Evolutionary conservation across 805 yeast genomes (phyloP), one percentile per base, ranked within the genome.

Genomic region (Teunomyces tritomae): DNA sequence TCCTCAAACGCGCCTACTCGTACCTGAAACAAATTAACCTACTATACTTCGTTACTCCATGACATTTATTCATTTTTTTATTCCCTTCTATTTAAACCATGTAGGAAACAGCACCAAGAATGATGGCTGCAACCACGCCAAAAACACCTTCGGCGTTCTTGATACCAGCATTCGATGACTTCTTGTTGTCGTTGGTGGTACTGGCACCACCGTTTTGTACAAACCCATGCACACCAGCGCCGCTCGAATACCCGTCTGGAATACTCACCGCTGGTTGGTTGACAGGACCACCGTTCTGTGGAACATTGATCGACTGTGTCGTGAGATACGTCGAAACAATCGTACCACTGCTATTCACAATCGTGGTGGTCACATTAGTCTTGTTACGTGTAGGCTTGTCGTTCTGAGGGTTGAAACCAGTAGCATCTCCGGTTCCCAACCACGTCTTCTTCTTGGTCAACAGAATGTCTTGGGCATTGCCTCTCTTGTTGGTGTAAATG

Each of bases 401-500:
- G 48, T 70, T 66, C 43, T 76, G 72, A 13, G 83, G 82, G 57
- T 87, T 77, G 43, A 80, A 69, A 8, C 97, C 97, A 27, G 84
- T 72, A 28, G 83, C 87, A 28, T 77, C 82, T n/a, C 64, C 59
- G 37, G 80, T 74, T 10, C 81, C 86, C 50, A 90, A 67, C 58
- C 77, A 68, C 4, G 90, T 79, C 57, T 71, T 71, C 43, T 82
- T 79, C 60, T 85, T 80, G 14, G 91, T 79, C 58, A 90, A 74
- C 58, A 73, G 74, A 40, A 91, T 71, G 49, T 68, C 56, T 16
- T 44, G 36, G 3, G 42, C 29, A 43, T 55, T 34, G 40, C 74
- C 78, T 39, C 73, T 71, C n/a, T 78, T 69, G 57, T 71, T 74
- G 49, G 76, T 75, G 52, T 69, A 74, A 28, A 74, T 56, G 58